Conservation (phyloP, 1,284 basidiomycete genomes). For the Ganoderma meredithae region DNA sequence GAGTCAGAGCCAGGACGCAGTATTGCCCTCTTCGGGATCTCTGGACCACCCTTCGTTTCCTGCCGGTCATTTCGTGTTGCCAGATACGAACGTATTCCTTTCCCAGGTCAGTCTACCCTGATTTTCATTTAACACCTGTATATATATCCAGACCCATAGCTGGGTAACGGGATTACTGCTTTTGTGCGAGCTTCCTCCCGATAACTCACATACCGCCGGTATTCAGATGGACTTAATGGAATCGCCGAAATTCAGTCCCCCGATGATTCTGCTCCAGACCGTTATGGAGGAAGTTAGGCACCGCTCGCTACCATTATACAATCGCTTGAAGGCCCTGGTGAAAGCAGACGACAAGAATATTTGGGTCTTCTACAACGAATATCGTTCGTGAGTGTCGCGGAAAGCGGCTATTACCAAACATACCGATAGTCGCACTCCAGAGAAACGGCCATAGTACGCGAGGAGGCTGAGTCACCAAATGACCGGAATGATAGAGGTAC, state of each 20-base stretch:
- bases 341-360: constrained; percentile 83
- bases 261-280: constrained; percentile 93
- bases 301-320: constrained; percentile 92
- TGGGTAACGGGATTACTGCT: constrained; percentile 1
- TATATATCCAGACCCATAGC: neutral
- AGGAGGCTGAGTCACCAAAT: constrained; percentile 84
- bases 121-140: neutral
- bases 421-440: constrained; percentile 46
- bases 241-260: constrained; percentile 74
- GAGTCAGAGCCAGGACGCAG: constrained; percentile 45
- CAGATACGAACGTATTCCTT: constrained; percentile 97
- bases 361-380: constrained; percentile 95
- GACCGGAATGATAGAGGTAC: constrained; percentile 92
- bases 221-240: constrained; percentile 91
- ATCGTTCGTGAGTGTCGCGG: constrained; percentile 66
- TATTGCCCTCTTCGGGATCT: constrained; percentile 53
- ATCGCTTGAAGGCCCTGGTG: constrained; percentile 85
- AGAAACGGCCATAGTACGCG: constrained; percentile 79
- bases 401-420: neutral
- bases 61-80: constrained; percentile 84
- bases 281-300: constrained; percentile 97
- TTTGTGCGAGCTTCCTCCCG: neutral
- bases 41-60: constrained; percentile 60
- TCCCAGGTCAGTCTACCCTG: constrained; percentile 70
- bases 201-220: constrained; percentile 17